Percentiles rank a stretch among this genome's conserved stretches.
phyloP scores from a whole-genome alignment of 257 asterid species.

The Oldenlandia corymbosa region DNA sequence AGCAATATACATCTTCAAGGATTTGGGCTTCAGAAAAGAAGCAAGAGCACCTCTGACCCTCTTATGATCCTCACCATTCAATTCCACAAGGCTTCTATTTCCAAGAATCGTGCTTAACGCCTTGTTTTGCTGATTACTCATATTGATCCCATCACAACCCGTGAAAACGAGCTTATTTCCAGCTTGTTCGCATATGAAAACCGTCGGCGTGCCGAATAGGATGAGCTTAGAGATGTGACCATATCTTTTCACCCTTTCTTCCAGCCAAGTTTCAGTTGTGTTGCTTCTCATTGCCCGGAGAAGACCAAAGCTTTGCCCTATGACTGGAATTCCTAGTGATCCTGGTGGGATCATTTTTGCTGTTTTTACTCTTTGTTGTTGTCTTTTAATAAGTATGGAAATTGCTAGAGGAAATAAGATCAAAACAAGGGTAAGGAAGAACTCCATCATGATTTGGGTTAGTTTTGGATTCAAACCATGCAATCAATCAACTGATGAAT shows the following conservation, averaged over 20 bases:
- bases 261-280: no score
- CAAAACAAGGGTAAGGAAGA: no score
- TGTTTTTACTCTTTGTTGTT: no score
- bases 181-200: conserved; percentile 59
- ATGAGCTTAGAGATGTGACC: conserved; percentile 59
- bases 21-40: conserved; percentile 55
- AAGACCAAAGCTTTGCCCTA: no score
- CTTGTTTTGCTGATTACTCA: conserved; percentile 44
- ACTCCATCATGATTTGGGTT: no score
- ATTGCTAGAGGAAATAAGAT: no score
- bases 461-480: no score
- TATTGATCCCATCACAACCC: conserved; percentile 26
- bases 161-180: conserved; percentile 62
- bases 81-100: conserved; percentile 42
- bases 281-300: no score
- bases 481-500: no score
- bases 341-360: no score
- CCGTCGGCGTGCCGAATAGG: conserved; percentile 64
- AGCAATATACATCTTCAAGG: conserved; percentile 49
- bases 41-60: conserved; percentile 50
- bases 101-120: conserved; percentile 54
- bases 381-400: no score
- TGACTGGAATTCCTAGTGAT: no score
- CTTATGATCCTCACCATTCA: conserved; percentile 53
- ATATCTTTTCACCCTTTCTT: conserved; percentile 41